Base-by-base conservation (phyloP, 2,329 filamentous ascomycete species). In the Coniochaeta sp. region DNA sequence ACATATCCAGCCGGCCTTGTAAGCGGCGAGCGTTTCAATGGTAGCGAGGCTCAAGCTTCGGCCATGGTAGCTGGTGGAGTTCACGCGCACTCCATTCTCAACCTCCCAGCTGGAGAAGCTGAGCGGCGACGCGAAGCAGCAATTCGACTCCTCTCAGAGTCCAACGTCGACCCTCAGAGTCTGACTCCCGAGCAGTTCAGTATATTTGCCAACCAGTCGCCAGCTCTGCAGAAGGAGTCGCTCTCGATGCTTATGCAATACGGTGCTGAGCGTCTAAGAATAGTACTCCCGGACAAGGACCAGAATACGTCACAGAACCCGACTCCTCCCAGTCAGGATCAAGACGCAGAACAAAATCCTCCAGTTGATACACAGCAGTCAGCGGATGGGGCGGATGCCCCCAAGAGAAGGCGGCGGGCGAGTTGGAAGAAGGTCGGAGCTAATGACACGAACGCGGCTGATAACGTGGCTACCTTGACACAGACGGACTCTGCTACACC, bases 131-230 rank as follows among this genome's bases (percentile, higher is more conserved):
- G 74, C 55, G 76, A 81, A 11, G 73, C 74, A 8, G 82, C 83
- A 7, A 73, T 75, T n/a, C 71, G 73, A 26, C 72, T 84, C 33
- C 74, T 86, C 6, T 70, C 55, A 2, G 73, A 75, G 1, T 76
- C 71, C n/a, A 76, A 74, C 5, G 76, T 86, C n/a, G 77, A 83
- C 40, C 81, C 81, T 1, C 70, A 73, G 1, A 80, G 81, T 0
- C 71, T 86, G 11, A 82, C 80, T 0, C 63, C 70, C 4, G 82
- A 85, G 54, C 83, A 86, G 65, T 83, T 86, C 62, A 79, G 73
- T 64, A 86, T 85, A 17, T 84, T 86, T 64, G 75, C 82, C 9
- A 86, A 86, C 59, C 83, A 86, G 69, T 78, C 82, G 0, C 81
- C 82, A 0, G 75, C 79, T 3, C 69, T 85, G 6, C 83, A 86